Base-by-base conservation (phyloP, 1,284 basidiomycete species). In the Rugosomyces carneus region DNA sequence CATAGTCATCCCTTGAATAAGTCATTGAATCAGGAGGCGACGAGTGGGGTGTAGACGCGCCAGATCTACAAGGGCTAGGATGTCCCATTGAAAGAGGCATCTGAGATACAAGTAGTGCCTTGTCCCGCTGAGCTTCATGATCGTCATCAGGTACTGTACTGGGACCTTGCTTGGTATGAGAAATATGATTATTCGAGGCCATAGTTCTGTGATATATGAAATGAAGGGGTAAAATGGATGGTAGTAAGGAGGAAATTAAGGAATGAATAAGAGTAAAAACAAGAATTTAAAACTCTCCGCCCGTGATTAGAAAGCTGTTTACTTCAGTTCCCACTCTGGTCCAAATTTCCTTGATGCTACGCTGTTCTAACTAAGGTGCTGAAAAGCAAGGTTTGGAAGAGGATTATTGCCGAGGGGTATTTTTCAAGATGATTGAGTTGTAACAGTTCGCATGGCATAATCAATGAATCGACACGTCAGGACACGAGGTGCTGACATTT, bases 1-100 rank as follows among this genome's bases (percentile, higher is more conserved):
- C 89, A 64, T 90, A 90, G 43, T 86, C 89, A 44, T 91, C 89
- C 46, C 73, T 76, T 11, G 73, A 63, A 52, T 66, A 68, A 49
- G 72, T 34, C 15, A 16, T 15, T 16, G 15, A 34, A 11, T 34
- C 31, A 2, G 31, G 31, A 15, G 31, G 31, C 2, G 31, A 34
- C 8, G 31, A 34, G 6, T 34, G 31, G 8, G 31, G 31, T 15
- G 31, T 34, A 15, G 15, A 34, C 15, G 15, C 15, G n/a, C 31
- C 31, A 34, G 31, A 34, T 13, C 31, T 34, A 8, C 31, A 16
- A 34, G 31, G 13, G 13, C 31, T 16, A 3, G 31, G 15, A 8
- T 13, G 13, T 8, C 13, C 3, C 15, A 34, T 34, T 13, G 31
- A 34, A 16, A n/a, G 64, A 29, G 59, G 61, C 45, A 59, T 59